Evolutionary conservation across 2,329 filamentous ascomycete genomes (phyloP).

Genomic region (Venturia pyrina): DNA sequence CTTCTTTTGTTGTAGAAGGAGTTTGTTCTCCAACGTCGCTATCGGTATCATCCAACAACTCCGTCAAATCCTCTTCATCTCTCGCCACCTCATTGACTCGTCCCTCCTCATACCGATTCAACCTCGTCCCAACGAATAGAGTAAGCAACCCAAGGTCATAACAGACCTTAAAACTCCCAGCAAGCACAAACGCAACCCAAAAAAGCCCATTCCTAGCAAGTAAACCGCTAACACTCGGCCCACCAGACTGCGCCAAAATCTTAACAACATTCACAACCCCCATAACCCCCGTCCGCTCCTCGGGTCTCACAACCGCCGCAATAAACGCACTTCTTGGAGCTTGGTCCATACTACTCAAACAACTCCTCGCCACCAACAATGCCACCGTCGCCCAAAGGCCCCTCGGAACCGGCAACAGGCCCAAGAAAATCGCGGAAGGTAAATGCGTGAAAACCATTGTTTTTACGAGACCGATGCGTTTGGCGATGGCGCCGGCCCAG

Average conservation of each 20-base stretch:
- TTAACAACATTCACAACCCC: conserved; percentile 54
- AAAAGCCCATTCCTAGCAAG: conserved; percentile 24
- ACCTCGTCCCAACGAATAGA: conserved; percentile 1
- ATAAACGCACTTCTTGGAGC: conserved; percentile 57
- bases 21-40: not conserved
- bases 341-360: conserved; percentile 61
- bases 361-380: conserved; percentile 49
- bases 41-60: not conserved
- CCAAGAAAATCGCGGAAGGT: conserved; percentile 47
- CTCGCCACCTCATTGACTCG: not conserved
- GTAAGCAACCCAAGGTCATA: conserved; percentile 21
- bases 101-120: not conserved
- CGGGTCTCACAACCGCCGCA: conserved; percentile 53
- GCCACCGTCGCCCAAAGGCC: conserved; percentile 42
- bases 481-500: conserved; percentile 52
- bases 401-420: conserved; percentile 44
- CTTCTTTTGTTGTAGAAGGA: too few relatives aligned
- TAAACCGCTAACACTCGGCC: conserved; percentile 26
- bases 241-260: conserved; percentile 45
- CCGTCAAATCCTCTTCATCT: not conserved
- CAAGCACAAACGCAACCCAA: conserved; percentile 30
- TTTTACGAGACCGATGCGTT: conserved; percentile 47
- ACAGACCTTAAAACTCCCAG: conserved; percentile 24
- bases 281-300: conserved; percentile 61
- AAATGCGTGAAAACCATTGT: conserved; percentile 37